Percentiles rank a stretch among this genome's conserved stretches.
These are phyloP conservation scores for Xenoacremonium recifei DNA, from an alignment of 2,329 filamentous ascomycete species.

Conservation along the genomic window DNA sequence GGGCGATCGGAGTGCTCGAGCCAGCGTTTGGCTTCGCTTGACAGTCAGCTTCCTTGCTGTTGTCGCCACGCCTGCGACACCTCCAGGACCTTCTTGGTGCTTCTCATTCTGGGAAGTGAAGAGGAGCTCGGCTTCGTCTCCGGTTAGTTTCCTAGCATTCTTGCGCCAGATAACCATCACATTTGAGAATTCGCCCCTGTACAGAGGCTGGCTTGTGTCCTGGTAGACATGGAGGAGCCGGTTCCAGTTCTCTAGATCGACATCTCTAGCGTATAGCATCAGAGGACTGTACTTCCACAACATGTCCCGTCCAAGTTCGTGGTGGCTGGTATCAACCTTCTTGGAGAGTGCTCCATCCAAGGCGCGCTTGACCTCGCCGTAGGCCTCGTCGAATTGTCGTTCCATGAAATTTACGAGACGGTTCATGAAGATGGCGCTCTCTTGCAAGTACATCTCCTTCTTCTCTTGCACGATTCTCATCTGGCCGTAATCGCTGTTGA, in stretches of 20 bases:
- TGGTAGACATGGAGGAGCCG: conserved; percentile 78
- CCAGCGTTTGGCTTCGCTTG: conserved; percentile 86
- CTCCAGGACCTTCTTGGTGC: conserved; percentile 76
- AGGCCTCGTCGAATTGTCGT: conserved; percentile 73
- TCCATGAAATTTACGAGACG: conserved; percentile 81
- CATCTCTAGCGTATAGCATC: conserved; percentile 83
- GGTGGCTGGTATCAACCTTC: conserved; percentile 69
- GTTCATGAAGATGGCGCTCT: conserved; percentile 74
- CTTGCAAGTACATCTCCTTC: conserved; percentile 80
- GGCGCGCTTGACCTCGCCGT: conserved; percentile 66
- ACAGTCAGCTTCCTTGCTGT: conserved; percentile 89
- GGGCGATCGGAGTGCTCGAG: conserved; percentile 68
- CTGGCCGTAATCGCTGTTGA: conserved; percentile 74
- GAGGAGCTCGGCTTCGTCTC: conserved; percentile 79
- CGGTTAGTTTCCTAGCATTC: conserved; percentile 69
- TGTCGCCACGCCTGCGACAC: conserved; percentile 61
- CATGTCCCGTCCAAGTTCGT: conserved; percentile 68
- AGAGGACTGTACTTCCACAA: conserved; percentile 88
- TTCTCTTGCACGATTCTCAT: conserved; percentile 96
- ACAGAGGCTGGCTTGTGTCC: conserved; percentile 70
- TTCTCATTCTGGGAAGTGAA: conserved; percentile 85
- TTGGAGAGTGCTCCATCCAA: conserved; percentile 59
- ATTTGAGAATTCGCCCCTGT: conserved; percentile 78
- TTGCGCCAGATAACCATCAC: conserved; percentile 78
- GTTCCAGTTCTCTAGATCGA: conserved; percentile 80